phyloP scores from a whole-genome alignment of 1,284 basidiomycete genomes.

The Ganoderma lucidum region DNA sequence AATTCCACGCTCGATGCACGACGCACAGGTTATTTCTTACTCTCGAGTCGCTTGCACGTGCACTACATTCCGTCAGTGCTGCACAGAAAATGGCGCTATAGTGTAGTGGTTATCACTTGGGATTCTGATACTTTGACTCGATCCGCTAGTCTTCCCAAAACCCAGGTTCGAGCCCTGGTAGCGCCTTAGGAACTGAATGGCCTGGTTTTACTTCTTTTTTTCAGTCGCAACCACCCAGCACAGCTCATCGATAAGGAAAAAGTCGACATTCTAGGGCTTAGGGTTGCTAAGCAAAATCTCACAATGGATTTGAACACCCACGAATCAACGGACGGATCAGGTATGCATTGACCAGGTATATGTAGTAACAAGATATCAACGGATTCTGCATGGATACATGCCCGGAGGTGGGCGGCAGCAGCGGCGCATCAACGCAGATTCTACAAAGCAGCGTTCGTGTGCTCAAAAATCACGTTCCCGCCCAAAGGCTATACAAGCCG shows the following conservation, averaged over 20 bases:
- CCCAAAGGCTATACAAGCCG: background rate
- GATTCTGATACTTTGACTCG: conserved; percentile 21
- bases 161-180: conserved; percentile 35
- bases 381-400: too few relatives aligned
- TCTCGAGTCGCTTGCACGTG: too few relatives aligned
- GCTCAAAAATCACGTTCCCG: background rate
- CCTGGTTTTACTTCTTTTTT: background rate
- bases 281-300: too few relatives aligned
- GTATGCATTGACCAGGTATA: conserved; percentile 6
- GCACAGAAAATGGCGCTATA: conserved; percentile 21
- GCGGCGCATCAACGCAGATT: background rate
- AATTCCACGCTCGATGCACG: too few relatives aligned
- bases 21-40: too few relatives aligned
- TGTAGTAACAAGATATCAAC: background rate
- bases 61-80: too few relatives aligned
- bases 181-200: conserved; percentile 17
- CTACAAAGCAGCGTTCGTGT: background rate
- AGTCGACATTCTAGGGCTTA: too few relatives aligned
- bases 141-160: conserved; percentile 23
- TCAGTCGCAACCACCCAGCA: too few relatives aligned
- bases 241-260: too few relatives aligned
- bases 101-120: conserved; percentile 32
- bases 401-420: background rate
- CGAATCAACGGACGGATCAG: background rate
- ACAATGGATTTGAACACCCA: too few relatives aligned